A percentile compares a stretch with the other conserved stretches of the same genome.
phyloP scores from a whole-genome alignment of 805 yeast species.

The Candida ponderosae region DNA sequence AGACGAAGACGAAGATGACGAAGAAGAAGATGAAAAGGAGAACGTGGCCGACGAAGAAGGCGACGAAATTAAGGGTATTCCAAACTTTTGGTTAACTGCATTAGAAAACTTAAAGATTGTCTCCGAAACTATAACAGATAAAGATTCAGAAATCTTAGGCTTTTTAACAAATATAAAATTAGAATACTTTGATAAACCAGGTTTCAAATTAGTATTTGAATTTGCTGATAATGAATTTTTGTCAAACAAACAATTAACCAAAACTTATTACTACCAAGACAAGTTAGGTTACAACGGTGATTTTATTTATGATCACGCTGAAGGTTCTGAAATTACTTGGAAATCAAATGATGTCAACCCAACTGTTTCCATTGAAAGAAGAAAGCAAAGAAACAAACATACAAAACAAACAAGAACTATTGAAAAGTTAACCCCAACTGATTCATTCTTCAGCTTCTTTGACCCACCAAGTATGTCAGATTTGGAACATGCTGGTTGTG shows the following conservation, averaged over 20 bases:
- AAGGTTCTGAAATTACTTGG: constrained; percentile 86
- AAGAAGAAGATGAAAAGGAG: constrained; percentile 32
- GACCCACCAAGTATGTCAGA: constrained; percentile 80
- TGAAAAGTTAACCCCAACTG: constrained; percentile 90
- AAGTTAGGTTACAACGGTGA: constrained; percentile 94
- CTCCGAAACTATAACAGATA: constrained; percentile 78
- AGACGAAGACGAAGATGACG: constrained; percentile 33
- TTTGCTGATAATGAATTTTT: constrained; percentile 73
- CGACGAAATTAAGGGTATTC: constrained; percentile 61
- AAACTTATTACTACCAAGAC: constrained; percentile 89
- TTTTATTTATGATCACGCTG: constrained; percentile 94
- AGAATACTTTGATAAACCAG: constrained; percentile 78
- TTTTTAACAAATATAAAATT: constrained; percentile 63
- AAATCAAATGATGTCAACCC: constrained; percentile 69
- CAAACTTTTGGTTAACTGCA: constrained; percentile 96
- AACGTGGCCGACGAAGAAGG: constrained; percentile 37
- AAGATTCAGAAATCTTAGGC: constrained; percentile 79
- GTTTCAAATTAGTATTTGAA: constrained; percentile 80
- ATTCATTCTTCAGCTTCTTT: constrained; percentile 92
- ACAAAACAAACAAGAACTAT: constrained; percentile 95
- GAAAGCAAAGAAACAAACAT: constrained; percentile 94
- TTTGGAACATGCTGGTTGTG: constrained; percentile 28
- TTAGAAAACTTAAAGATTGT: constrained; percentile 77
- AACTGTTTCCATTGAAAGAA: constrained; percentile 81
- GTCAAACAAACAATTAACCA: constrained; percentile 61